Conservation (phyloP, 2,329 filamentous ascomycete species). For the Penicillium crustosum region DNA sequence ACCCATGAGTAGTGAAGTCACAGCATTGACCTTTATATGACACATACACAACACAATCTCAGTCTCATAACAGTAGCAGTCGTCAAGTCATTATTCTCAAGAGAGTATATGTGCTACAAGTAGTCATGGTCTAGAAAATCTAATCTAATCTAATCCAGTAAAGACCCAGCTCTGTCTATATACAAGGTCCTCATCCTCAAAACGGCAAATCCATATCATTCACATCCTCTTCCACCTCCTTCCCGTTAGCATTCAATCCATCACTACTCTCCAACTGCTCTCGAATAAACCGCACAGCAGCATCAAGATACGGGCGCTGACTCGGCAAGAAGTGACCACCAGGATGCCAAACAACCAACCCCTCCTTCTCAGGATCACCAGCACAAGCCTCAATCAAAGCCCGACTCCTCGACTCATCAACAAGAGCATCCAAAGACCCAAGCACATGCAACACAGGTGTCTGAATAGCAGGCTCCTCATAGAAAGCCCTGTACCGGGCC, state of each 20-base stretch:
- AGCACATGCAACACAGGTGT: constrained; percentile 82
- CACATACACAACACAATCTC: not conserved
- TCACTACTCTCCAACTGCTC: constrained; percentile 45
- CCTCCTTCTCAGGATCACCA: constrained; percentile 52
- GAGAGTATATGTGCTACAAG: not conserved
- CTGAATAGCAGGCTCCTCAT: constrained; percentile 65
- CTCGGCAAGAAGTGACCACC: constrained; percentile 89
- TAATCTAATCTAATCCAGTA: constrained; percentile 10
- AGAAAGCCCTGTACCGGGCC: constrained; percentile 65
- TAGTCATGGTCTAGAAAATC: constrained; percentile 3
- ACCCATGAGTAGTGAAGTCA: constrained; percentile 17
- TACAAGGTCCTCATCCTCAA: constrained; percentile 20
- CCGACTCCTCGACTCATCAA: constrained; percentile 72
- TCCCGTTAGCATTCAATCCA: constrained; percentile 18
- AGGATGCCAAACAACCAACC: constrained; percentile 68
- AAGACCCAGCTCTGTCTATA: constrained; percentile 11
- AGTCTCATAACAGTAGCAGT: not conserved
- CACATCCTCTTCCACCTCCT: constrained; percentile 53
- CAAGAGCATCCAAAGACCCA: constrained; percentile 81
- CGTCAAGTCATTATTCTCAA: not conserved
- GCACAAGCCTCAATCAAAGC: constrained; percentile 66
- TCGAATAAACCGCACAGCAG: constrained; percentile 70
- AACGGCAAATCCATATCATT: constrained; percentile 70
- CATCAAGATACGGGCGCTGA: constrained; percentile 75
- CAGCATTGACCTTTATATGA: constrained; percentile 10